Conservation (phyloP, 371 early-diverging fungal genomes). For the Zopfochytrium polystomum region DNA sequence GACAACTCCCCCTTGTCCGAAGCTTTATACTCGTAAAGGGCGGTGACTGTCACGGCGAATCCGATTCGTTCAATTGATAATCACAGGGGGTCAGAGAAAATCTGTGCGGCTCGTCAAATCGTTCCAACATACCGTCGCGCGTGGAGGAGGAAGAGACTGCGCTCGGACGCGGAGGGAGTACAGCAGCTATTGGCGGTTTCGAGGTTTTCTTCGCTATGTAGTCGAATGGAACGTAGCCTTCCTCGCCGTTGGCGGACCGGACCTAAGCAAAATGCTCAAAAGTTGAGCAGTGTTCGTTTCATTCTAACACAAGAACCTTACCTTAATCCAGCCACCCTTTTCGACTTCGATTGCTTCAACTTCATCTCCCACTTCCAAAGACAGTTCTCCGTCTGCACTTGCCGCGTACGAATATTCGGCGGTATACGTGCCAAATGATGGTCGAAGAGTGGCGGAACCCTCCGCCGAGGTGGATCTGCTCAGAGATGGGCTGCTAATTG, state of each 20-base stretch:
- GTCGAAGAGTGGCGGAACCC: not conserved
- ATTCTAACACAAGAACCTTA: slow-evolving; percentile 15
- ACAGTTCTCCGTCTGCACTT: slow-evolving; percentile 46
- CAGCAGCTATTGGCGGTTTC: not conserved
- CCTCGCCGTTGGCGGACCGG: slow-evolving; percentile 30
- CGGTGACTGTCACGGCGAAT: slow-evolving; percentile 20
- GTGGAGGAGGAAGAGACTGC: too few species aligned
- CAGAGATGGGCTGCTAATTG: not conserved
- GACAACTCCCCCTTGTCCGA: slow-evolving; percentile 33
- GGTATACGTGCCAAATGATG: too few species aligned
- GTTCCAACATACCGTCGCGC: too few species aligned
- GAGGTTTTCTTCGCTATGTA: slow-evolving; percentile 19
- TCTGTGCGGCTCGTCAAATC: too few species aligned
- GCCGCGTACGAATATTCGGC: slow-evolving; percentile 44
- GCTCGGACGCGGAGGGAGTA: too few species aligned
- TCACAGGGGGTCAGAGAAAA: too few species aligned
- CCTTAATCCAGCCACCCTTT: slow-evolving; percentile 83
- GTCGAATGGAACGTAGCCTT: slow-evolving; percentile 66
- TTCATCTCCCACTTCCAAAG: slow-evolving; percentile 34
- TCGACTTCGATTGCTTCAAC: slow-evolving; percentile 65
- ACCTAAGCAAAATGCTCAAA: slow-evolving; percentile 14
- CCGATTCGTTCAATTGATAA: too few species aligned
- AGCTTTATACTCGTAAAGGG: slow-evolving; percentile 43
- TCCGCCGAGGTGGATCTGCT: not conserved
- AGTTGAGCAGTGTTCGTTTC: not conserved